phyloP scores from a whole-genome alignment of 306 rosid genomes.

The Ochetophila trinervis region DNA sequence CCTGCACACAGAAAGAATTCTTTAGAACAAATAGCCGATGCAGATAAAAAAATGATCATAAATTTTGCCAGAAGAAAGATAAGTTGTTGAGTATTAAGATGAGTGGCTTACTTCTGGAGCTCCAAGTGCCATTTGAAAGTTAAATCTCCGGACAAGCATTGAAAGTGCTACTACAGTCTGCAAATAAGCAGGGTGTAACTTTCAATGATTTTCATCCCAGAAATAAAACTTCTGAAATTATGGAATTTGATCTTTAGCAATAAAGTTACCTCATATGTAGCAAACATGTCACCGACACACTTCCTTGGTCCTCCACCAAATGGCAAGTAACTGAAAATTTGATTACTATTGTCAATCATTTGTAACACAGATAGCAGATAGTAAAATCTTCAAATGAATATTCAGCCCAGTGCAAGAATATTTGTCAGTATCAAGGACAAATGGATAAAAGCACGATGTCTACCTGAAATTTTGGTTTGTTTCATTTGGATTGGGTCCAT shows the following conservation, averaged over 20 bases:
- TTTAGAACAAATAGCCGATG: too few species aligned
- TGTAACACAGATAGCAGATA: background rate
- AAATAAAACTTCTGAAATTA: background rate
- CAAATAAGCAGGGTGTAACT: slow-evolving; percentile 21
- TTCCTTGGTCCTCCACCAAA: slow-evolving; percentile 97
- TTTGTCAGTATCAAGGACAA: too few species aligned
- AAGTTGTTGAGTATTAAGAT: background rate
- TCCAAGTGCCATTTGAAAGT: slow-evolving; percentile 80
- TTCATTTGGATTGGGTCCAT: slow-evolving; percentile 96
- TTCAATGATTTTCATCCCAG: background rate
- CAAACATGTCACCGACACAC: slow-evolving; percentile 91
- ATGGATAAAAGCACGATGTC: background rate
- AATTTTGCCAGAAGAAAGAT: background rate
- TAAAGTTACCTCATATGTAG: slow-evolving; percentile 73
- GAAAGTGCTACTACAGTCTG: slow-evolving; percentile 89
- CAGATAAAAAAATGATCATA: too few species aligned
- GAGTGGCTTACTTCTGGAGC: slow-evolving; percentile 83
- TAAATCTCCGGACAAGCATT: slow-evolving; percentile 80
- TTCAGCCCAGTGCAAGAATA: too few species aligned
- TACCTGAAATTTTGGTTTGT: slow-evolving; percentile 93
- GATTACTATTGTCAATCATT: slow-evolving; percentile 10
- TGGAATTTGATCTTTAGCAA: slow-evolving; percentile 7
- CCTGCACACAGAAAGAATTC: slow-evolving; percentile 40
- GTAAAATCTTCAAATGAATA: too few species aligned
- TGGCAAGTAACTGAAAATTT: slow-evolving; percentile 71